phyloP scores from a whole-genome alignment of 768 basidiomycete species.

The Leccinum uliginosum region DNA sequence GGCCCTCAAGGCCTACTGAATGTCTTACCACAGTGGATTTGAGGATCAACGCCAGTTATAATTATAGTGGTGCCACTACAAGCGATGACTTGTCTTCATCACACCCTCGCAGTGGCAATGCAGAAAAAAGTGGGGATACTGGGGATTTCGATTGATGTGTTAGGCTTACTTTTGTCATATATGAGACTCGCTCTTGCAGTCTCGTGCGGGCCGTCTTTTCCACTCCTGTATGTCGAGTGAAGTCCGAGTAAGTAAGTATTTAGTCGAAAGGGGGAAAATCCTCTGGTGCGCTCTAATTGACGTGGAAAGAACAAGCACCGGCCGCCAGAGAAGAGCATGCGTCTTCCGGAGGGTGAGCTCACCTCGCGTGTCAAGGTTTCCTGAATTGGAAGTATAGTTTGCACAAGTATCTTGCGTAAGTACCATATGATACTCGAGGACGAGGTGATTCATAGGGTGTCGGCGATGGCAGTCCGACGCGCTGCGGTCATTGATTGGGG shows the following conservation, averaged over 20 bases:
- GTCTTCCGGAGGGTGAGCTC: background rate
- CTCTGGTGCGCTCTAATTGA: background rate
- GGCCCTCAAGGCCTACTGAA: background rate
- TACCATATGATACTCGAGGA: too few species aligned
- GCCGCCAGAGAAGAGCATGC: background rate
- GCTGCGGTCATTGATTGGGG: too few species aligned
- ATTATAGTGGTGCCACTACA: background rate
- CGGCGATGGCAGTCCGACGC: too few species aligned
- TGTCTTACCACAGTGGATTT: conserved; percentile 10
- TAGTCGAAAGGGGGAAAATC: background rate
- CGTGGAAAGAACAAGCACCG: background rate
- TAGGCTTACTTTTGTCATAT: background rate
- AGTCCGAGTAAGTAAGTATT: background rate
- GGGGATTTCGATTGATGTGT: background rate
- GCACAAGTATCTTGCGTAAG: background rate
- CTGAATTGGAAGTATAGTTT: background rate
- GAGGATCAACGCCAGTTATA: background rate
- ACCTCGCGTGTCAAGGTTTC: background rate
- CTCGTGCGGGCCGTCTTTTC: background rate
- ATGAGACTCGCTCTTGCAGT: background rate
- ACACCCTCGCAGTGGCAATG: background rate
- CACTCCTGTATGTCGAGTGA: background rate
- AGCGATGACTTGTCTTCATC: background rate
- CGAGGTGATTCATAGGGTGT: too few species aligned
- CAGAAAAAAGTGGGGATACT: background rate